phyloP scores from a whole-genome alignment of 495 filamentous ascomycete species.

The Ramalina intermedia region DNA sequence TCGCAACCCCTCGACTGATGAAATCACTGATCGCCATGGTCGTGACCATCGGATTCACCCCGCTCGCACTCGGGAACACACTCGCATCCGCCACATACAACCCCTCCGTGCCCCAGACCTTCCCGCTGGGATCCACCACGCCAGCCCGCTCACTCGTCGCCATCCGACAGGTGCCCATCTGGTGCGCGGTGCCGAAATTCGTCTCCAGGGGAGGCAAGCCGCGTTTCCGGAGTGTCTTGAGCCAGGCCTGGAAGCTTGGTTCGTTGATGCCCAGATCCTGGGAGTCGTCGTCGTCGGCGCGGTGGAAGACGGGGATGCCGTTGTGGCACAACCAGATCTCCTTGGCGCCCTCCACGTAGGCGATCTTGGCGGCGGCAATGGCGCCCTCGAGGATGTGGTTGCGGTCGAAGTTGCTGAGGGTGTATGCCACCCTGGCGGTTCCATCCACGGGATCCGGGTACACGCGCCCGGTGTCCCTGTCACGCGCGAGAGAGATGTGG shows the following conservation, averaged over 20 bases:
- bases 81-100: constrained; percentile 78
- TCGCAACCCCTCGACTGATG: constrained; percentile 38
- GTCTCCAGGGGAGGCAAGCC: constrained; percentile 28
- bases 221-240: constrained; percentile 43
- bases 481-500: constrained; percentile 56
- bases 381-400: constrained; percentile 57
- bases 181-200: constrained; percentile 57
- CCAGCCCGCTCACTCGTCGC: constrained; percentile 37
- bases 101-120: constrained; percentile 60
- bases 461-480: constrained; percentile 58
- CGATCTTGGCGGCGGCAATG: constrained; percentile 55
- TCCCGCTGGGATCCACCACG: constrained; percentile 62
- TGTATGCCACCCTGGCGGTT: constrained; percentile 49
- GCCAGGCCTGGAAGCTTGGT: constrained; percentile 51
- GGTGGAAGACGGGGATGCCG: constrained; percentile 52
- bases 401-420: constrained; percentile 52
- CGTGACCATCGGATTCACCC: constrained; percentile 90
- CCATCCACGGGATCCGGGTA: constrained; percentile 60
- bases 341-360: constrained; percentile 57
- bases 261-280: constrained; percentile 36
- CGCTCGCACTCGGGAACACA: constrained; percentile 77
- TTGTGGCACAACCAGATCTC: constrained; percentile 54
- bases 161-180: constrained; percentile 90
- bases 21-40: constrained; percentile 69
- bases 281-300: constrained; percentile 21